phyloP scores from a whole-genome alignment of 1,284 basidiomycete species.

The Cryptococcus sp. region DNA sequence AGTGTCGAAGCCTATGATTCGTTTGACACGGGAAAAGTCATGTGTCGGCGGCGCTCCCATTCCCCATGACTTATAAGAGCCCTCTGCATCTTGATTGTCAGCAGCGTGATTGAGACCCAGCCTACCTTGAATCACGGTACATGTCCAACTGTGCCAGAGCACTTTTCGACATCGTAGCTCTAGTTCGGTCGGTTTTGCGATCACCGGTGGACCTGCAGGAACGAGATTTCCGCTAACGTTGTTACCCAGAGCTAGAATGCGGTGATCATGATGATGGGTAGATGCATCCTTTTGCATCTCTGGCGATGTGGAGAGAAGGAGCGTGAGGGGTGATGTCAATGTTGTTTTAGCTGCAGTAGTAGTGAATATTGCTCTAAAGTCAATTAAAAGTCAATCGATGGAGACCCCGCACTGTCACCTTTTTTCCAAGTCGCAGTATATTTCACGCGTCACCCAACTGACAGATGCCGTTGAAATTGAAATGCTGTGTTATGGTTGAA shows the following conservation, averaged over 20 bases:
- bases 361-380: no score
- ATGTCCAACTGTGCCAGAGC: conserved; percentile 30
- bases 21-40: background rate
- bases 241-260: conserved; percentile 25
- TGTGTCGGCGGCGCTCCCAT: background rate
- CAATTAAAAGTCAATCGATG: no score
- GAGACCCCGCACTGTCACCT: no score
- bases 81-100: background rate
- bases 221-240: conserved; percentile 24
- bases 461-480: no score
- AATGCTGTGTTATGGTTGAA: no score
- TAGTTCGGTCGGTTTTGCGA: background rate
- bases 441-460: no score
- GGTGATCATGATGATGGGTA: background rate
- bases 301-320: no score
- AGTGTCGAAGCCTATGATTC: conserved; percentile 17
- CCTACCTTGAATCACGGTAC: conserved; percentile 17
- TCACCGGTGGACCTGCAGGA: conserved; percentile 2
- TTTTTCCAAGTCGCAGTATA: no score
- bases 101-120: background rate
- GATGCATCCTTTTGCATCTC: background rate
- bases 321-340: no score
- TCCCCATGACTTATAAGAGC: background rate
- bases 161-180: conserved; percentile 1
- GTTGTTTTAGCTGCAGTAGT: no score